Evolutionary conservation across 495 filamentous ascomycete genomes (phyloP).

Genomic region (Xylaria venustula): DNA sequence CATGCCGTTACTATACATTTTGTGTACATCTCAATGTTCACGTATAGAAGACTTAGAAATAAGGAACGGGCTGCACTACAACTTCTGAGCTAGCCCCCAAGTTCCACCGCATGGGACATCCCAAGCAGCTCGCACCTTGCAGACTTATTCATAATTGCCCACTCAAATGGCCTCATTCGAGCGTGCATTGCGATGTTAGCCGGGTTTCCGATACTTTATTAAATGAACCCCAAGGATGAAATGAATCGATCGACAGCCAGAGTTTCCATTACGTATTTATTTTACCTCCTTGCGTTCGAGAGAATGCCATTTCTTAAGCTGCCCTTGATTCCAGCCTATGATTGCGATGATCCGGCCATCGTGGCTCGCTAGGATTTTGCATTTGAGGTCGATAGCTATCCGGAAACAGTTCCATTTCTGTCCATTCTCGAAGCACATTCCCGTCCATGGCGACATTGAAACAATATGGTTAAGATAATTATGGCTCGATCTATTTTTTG

Average conservation of each 20-base stretch:
- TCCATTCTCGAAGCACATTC: background rate
- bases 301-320: background rate
- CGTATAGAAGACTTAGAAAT: no score
- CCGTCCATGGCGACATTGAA: conserved; percentile 1
- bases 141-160: background rate
- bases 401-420: conserved; percentile 11
- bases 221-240: conserved; percentile 5
- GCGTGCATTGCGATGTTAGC: background rate
- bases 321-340: background rate
- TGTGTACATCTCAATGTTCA: no score
- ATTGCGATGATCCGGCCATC: background rate
- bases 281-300: background rate
- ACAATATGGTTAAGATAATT: background rate
- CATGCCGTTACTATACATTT: no score
- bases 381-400: background rate
- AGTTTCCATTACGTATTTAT: conserved; percentile 10
- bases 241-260: conserved; percentile 10
- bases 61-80: background rate
- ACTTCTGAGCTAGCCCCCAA: background rate
- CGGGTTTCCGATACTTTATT: conserved; percentile 5
- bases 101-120: background rate
- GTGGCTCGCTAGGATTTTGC: background rate
- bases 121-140: background rate
- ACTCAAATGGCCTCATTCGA: conserved; percentile 2
- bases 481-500: conserved; percentile 1